Conservation (phyloP, 2,329 filamentous ascomycete species). For the Dendryphion nanum region DNA sequence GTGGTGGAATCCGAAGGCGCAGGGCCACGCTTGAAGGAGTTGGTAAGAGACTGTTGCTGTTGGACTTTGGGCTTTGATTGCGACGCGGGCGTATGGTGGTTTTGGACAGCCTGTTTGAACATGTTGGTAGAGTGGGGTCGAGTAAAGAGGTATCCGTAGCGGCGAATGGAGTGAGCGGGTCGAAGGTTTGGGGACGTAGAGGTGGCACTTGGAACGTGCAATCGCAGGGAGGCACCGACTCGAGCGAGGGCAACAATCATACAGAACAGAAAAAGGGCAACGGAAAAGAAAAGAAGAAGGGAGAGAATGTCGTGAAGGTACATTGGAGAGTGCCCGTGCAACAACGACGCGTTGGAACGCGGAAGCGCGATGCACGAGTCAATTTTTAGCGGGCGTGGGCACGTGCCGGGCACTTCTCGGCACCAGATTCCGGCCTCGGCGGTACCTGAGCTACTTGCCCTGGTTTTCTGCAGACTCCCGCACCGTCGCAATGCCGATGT, state of each 20-base stretch:
- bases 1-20: conserved; percentile 31
- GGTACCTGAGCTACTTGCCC: no score
- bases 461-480: no score
- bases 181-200: conserved; percentile 17
- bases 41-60: conserved; percentile 36
- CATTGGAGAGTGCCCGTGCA: conserved; percentile 20
- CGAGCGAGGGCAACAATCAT: conserved; percentile 34
- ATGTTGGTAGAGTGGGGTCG: conserved; percentile 26
- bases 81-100: conserved; percentile 35
- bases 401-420: no score
- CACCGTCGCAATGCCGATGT: no score
- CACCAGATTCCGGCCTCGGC: no score
- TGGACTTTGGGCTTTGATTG: conserved; percentile 19
- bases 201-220: conserved; percentile 23
- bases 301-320: conserved; percentile 17
- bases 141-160: conserved; percentile 14
- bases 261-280: conserved; percentile 32
- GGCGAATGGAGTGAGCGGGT: conserved; percentile 6
- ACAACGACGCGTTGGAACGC: conserved; percentile 1
- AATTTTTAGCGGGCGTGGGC: no score
- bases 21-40: conserved; percentile 40
- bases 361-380: no score
- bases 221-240: conserved; percentile 35
- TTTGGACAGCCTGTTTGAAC: conserved; percentile 43
- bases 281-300: conserved; percentile 23